A percentile compares a stretch with the other conserved stretches of the same genome.
Conservation (phyloP, 768 basidiomycete species). For the Pseudohyphozyma bogoriensis region DNA sequence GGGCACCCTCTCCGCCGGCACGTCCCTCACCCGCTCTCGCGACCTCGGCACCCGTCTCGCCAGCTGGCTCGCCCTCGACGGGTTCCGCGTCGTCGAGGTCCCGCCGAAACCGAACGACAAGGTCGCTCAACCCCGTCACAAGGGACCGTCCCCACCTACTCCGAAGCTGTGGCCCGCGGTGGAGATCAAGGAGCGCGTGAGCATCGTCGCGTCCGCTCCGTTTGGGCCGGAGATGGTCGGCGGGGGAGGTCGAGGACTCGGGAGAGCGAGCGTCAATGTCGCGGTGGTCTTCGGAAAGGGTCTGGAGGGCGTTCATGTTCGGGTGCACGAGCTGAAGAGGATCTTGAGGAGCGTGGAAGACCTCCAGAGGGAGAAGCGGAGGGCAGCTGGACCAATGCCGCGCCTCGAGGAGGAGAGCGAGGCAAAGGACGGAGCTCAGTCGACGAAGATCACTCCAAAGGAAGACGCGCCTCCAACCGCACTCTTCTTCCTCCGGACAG, state of each 20-base stretch:
- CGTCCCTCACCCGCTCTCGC: not conserved
- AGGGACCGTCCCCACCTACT: not conserved
- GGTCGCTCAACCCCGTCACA: no score
- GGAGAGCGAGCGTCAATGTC: not conserved
- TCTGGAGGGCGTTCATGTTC: conserved; percentile 6
- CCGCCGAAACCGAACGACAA: not conserved
- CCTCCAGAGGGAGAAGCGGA: not conserved
- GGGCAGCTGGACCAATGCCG: not conserved
- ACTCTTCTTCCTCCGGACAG: conserved; percentile 4
- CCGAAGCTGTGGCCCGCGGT: not conserved
- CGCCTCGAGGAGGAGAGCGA: not conserved
- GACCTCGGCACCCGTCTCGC: not conserved
- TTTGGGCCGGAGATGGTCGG: not conserved
- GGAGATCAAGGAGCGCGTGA: not conserved
- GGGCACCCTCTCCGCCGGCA: not conserved
- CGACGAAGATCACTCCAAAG: not conserved
- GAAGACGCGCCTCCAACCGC: not conserved
- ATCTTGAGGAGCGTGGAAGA: not conserved
- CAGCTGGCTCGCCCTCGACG: not conserved
- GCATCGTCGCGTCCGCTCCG: not conserved
- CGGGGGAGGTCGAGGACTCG: not conserved
- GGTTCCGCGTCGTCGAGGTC: not conserved
- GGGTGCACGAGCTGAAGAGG: conserved; percentile 15
- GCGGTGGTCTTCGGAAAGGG: not conserved
- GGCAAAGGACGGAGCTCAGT: not conserved